Conservation (phyloP, 441 rosid species). For the Pelargonium hybrid region DNA sequence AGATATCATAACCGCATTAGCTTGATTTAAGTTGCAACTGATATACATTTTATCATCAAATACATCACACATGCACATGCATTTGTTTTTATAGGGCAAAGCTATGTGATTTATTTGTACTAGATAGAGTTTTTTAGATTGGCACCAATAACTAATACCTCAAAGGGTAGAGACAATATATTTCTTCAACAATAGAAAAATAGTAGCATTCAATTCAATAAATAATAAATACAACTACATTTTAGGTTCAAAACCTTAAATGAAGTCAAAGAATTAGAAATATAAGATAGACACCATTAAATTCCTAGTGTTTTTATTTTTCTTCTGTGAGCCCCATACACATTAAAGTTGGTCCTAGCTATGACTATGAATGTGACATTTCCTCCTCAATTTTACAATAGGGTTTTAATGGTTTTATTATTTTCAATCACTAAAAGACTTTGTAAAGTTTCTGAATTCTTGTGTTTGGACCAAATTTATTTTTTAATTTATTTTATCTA, state of each 20-base stretch:
- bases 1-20: too few species aligned
- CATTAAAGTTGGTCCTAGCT: not conserved
- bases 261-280: not conserved
- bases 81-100: too few species aligned
- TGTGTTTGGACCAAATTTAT: too few species aligned
- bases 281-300: not conserved
- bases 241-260: not conserved
- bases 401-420: too few species aligned
- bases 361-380: not conserved
- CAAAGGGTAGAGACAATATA: not conserved
- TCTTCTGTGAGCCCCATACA: not conserved
- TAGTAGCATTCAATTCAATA: not conserved
- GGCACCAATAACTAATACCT: not conserved
- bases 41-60: too few species aligned
- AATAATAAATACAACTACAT: not conserved
- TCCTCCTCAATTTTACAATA: not conserved
- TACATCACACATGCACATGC: too few species aligned
- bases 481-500: too few species aligned
- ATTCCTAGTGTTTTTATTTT: not conserved
- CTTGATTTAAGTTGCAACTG: too few species aligned
- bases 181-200: not conserved
- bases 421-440: too few species aligned
- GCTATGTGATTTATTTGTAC: too few species aligned
- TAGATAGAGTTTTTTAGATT: not conserved
- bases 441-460: too few species aligned